A percentile compares a stretch with the other conserved stretches of the same genome.
Conservation (phyloP, 768 basidiomycete species). For the Leucosporidium yakuticum region DNA sequence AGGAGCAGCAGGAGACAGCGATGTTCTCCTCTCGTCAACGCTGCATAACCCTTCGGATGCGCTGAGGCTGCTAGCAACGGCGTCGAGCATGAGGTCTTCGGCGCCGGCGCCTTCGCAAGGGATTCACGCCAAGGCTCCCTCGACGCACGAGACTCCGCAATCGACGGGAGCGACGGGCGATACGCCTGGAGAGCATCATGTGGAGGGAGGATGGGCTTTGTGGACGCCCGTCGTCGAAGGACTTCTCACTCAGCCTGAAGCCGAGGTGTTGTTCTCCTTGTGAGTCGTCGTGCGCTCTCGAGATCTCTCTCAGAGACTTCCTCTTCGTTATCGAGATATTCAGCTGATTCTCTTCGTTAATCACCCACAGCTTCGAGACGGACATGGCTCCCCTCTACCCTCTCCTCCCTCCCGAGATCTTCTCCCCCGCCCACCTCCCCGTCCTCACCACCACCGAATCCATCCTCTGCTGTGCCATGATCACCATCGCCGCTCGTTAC, state of each 20-base stretch:
- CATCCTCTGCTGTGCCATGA: slow-evolving; percentile 28
- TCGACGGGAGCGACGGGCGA: background rate
- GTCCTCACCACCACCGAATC: slow-evolving; percentile 28
- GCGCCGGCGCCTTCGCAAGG: background rate
- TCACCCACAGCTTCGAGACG: slow-evolving; percentile 19
- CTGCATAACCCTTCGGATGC: slow-evolving; percentile 34
- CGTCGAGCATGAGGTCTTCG: background rate
- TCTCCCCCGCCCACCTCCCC: slow-evolving; percentile 17
- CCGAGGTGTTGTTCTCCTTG: slow-evolving; percentile 16
- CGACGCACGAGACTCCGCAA: background rate
- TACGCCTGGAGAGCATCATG: background rate
- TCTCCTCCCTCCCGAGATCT: slow-evolving; percentile 23
- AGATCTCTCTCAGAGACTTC: background rate
- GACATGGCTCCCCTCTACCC: slow-evolving; percentile 30
- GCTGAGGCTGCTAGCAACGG: slow-evolving; percentile 25
- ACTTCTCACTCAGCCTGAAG: slow-evolving; percentile 18
- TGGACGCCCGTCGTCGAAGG: slow-evolving; percentile 27
- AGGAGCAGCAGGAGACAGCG: background rate
- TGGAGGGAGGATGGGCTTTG: slow-evolving; percentile 13
- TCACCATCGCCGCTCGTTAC: slow-evolving; percentile 30
- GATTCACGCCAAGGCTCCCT: background rate
- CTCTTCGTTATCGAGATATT: background rate
- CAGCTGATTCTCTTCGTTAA: background rate
- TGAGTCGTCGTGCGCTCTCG: slow-evolving; percentile 1
- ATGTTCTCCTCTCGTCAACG: slow-evolving; percentile 27